Evolutionary conservation across 495 filamentous ascomycete genomes (phyloP), one percentile per base, ranked within the genome.

Genomic region (Barbatosphaeria neglecta): DNA sequence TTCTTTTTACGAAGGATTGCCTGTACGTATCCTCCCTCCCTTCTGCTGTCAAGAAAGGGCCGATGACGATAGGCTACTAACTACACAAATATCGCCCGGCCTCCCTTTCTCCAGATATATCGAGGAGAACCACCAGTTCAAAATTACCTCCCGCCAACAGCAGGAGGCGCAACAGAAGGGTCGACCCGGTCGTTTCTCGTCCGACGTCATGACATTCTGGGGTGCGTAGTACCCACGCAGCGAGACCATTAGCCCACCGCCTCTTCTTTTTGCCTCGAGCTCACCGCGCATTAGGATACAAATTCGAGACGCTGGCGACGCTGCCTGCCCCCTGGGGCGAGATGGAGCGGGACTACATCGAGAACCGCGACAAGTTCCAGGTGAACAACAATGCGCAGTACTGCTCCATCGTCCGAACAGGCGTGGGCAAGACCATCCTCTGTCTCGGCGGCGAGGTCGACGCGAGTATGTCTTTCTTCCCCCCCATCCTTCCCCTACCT

Each of bases 401-500:
- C 65, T 98, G 92, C 62, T 95, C 88, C 1, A 78, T 98, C 13
- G 89, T 93, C 15, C 80, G 80, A 18, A 95, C 89, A 0, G 85
- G 86, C 5, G 82, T 96, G 46, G 90, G 87, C 0, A 78, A 77
- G 43, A 67, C 74, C 0, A 71, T 70, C 13, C 55, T 97, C 49
- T 67, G 94, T 27, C 67, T 98, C 2, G 92, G 88, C n/a, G 92
- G 92, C 7, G 92, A 99, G 62, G 90, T 99, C 9, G 92, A 99
- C 66, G 87, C 86, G 1, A 73, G 86, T 84, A 75, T 47, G 77
- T 66, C 27, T 19, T 18, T 11, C 41, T 49, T 22, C 19, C 24
- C 38, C 22, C 24, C 8, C 25, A 24, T 15, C 25, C n/a, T 31
- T 8, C 8, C 27, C 27, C 8, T 31, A 4, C 27, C 27, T 31